Base-by-base conservation (phyloP, 164 flowering plant species). In the Protea cynaroides region DNA sequence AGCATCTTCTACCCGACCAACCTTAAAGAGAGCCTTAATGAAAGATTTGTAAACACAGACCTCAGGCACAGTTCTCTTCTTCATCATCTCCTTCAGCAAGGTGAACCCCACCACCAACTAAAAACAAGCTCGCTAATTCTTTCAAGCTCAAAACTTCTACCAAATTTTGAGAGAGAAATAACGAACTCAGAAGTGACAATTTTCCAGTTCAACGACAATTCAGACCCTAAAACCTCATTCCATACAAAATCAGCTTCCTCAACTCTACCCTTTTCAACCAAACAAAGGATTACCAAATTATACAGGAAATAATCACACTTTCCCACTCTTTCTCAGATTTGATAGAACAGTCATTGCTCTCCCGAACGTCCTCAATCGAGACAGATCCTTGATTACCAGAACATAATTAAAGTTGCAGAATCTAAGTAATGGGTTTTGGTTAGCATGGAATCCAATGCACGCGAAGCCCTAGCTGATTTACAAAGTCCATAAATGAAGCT, bases 51-150 rank as follows among this genome's bases (percentile, higher is more conserved):
- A 63, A 18, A 78, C 76, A 63, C 83, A 80, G 40, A 69, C 56
- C 59, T 80, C 75, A 3, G 67, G 71, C 60, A 73, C 58, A 0
- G 47, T 43, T 66, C 65, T 73, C 68, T 63, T 73, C 52, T 59
- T 67, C 78, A 80, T 69, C 79, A 78, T 75, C 69, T 69, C 74
- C 59, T 76, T 80, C 71, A 80, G 61, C 68, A 80, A 44, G 22
- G 53, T 53, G 61, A 38, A 51, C 72, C 49, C 73, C 64, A 62
- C 71, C 70, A 59, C 65, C 79, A 66, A 43, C 67, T 54, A n/a
- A 80, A 53, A 52, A 76, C 66, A 66, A 75, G 69, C 59, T 67
- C 57, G 49, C 65, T 67, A 19, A 75, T 62, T 24, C 58, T 49
- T 65, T 65, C 66, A 61, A 68, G 66, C 65, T 69, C 80, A 59